Evolutionary conservation across 225 moss, liverwort and hornwort genomes (phyloP).

Genomic region (Ulota crispa): DNA sequence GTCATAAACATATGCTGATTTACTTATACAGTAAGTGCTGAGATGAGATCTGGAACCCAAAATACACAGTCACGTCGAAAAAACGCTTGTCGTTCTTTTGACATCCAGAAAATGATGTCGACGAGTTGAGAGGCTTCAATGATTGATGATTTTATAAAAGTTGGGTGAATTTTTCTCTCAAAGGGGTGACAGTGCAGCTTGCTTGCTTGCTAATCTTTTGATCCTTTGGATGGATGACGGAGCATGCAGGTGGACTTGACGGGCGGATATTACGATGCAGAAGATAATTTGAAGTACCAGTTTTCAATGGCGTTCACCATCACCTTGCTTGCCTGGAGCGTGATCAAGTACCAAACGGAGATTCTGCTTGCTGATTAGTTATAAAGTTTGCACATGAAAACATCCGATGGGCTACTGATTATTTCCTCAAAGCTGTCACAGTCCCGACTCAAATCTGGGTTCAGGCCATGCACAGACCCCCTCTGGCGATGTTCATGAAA

Average conservation of each 20-base stretch:
- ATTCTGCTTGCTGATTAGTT: slow-evolving; percentile 56
- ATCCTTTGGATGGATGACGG: neutral
- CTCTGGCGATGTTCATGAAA: neutral
- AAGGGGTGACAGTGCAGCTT: too few relatives aligned
- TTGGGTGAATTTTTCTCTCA: too few relatives aligned
- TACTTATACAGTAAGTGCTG: neutral
- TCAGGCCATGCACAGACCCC: slow-evolving; percentile 49
- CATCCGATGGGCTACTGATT: slow-evolving; percentile 92
- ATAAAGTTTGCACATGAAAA: slow-evolving; percentile 51
- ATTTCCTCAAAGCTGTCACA: slow-evolving; percentile 80
- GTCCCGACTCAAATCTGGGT: slow-evolving; percentile 79
- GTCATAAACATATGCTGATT: neutral
- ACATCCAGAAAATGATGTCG: neutral
- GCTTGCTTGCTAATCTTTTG: neutral
- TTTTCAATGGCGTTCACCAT: slow-evolving; percentile 94
- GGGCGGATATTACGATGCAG: slow-evolving; percentile 97
- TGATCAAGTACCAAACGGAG: slow-evolving; percentile 66
- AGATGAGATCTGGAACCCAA: neutral
- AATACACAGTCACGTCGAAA: too few relatives aligned
- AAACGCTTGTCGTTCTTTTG: neutral
- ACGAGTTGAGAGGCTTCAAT: neutral
- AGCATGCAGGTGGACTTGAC: slow-evolving; percentile 72
- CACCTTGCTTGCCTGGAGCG: slow-evolving; percentile 90
- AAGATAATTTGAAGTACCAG: slow-evolving; percentile 94
- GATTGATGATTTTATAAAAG: too few relatives aligned